Evolutionary conservation across 2,329 filamentous ascomycete species (phyloP).

Genomic region (Trichoderma brevicompactum): DNA sequence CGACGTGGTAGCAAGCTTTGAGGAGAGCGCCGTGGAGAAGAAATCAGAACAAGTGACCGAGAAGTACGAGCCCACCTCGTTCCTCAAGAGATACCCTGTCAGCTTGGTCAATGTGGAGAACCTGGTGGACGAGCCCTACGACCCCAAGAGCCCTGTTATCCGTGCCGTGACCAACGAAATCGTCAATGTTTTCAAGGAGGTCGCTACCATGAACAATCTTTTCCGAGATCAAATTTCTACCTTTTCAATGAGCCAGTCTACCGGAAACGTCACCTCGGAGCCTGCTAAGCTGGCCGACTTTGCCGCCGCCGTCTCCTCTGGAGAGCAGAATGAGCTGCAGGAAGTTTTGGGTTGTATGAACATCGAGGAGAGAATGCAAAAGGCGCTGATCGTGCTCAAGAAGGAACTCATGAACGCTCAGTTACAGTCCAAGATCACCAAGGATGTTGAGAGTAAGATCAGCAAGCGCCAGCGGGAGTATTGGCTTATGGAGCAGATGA

Average conservation of each 20-base stretch:
- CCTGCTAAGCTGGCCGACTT: conserved; percentile 96
- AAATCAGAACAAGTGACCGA: conserved; percentile 55
- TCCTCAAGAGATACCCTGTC: conserved; percentile 88
- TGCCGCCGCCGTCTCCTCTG: conserved; percentile 93
- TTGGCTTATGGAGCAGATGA: conserved; percentile 99
- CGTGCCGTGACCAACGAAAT: conserved; percentile 96
- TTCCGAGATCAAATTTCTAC: conserved; percentile 98
- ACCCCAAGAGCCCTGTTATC: conserved; percentile 86
- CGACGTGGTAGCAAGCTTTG: conserved; percentile 95
- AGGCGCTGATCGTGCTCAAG: conserved; percentile 89
- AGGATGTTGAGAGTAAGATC: conserved; percentile 97
- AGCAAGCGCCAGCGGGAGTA: conserved; percentile 97
- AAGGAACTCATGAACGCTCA: conserved; percentile 99
- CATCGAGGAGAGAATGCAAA: conserved; percentile 89
- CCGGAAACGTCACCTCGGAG: conserved; percentile 92
- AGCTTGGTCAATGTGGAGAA: conserved; percentile 97
- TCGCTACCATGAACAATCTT: conserved; percentile 88
- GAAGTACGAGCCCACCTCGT: conserved; percentile 84
- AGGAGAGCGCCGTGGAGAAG: conserved; percentile 73
- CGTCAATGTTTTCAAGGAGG: conserved; percentile 98
- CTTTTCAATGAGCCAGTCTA: conserved; percentile 93
- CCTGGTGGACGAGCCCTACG: conserved; percentile 82
- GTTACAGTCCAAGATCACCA: conserved; percentile 94
- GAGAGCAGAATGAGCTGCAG: conserved; percentile 89
- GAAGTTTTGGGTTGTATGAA: conserved; percentile 88